Base-by-base conservation (phyloP, 2,329 filamentous ascomycete species). In the Xylaria sp. region DNA sequence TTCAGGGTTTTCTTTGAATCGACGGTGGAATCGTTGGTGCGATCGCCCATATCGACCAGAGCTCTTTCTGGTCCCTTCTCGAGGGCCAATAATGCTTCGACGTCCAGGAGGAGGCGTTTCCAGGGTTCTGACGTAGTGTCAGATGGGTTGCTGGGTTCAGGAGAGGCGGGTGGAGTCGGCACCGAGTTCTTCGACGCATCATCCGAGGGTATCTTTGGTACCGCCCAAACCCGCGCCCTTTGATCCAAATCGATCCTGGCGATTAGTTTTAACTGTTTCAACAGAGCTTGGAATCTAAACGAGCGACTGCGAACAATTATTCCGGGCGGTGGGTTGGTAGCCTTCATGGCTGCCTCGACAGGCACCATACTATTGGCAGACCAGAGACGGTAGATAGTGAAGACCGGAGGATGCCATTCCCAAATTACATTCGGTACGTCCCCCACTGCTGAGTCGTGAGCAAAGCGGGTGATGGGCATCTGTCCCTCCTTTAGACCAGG, bases 401-500 rank as follows among this genome's bases (percentile, higher is more conserved):
- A 90, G 40, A 96, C 80, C 0, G 91, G 91, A 4, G 92, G 94
- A 65, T 92, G 85, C 39, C 91, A 78, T 73, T 97, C 94, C 70
- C 89, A 96, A 64, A 89, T 78, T 43, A 96, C 75, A 60, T 96
- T 91, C 2, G n/a, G n/a, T n/a, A 74, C 66, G 16, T 74, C 73
- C n/a, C 74, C 67, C 2, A 79, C 80, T 39, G 83, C 80, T 1
- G 79, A 92, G 71, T 96, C 89, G 71, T 93, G 89, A 37, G 89
- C 92, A 61, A 82, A 83, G 54, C 94, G 86, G 42, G 85, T 74
- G 60, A 97, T 92, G 41, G 89, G 81, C 7, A 85, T 77, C 48
- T 91, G 88, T 29, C 84, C 85, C 16, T 85, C 75, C 52, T 83
- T 85, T 51, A 93, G 67, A 11, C 91, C 91, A 66, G 97, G 95